Evolutionary conservation across 1,284 basidiomycete genomes (phyloP), one percentile per base, ranked within the genome.

Genomic region (Paramarasmius palmivorus): DNA sequence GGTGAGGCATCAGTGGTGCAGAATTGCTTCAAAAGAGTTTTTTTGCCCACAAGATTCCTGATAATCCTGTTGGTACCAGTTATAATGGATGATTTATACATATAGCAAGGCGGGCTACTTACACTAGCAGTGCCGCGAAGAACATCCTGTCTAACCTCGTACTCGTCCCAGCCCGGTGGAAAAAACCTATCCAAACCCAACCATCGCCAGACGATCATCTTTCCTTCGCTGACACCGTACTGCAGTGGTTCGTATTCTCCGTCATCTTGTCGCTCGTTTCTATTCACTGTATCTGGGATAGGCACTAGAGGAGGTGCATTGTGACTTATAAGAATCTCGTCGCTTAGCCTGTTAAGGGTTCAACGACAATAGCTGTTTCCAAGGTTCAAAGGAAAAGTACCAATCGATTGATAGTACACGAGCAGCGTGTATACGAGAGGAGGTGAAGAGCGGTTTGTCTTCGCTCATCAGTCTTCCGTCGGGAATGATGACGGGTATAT

Each of bases 381-480:
- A 8, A 17, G n/a, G 4, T 15, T 23, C 12, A n/a, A 29, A n/a
- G 8, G 14, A 40, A n/a, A 26, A n/a, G 22, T 57, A 85, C 88
- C 88, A 91, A 35, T 73, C 66, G 1, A 90, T 71, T 2, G 84
- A 86, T 17, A 84, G 63, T 1, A 88, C 78, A 12, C 82, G 75
- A n/a, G 85, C 79, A 59, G 79, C 81, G 59, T 90, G 88, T 10
- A 91, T 74, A 23, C 73, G 69, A 20, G 79, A 73, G 44, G 78
- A 86, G 59, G 82, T 86, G 61, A 90, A 90, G 1, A 91, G 63
- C 0, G 88, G 88, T 57, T 89, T 90, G 57, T 90, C 88, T 65
- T 86, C 84, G 38, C 85, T 74, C 25, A 72, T 68, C 17, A 88
- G 69, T 7, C 64, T 67, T 4, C 69, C 66, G 0, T 61, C 59